Evolutionary conservation across 805 yeast genomes (phyloP).

Genomic region (Yamadazyma phyllophila): DNA sequence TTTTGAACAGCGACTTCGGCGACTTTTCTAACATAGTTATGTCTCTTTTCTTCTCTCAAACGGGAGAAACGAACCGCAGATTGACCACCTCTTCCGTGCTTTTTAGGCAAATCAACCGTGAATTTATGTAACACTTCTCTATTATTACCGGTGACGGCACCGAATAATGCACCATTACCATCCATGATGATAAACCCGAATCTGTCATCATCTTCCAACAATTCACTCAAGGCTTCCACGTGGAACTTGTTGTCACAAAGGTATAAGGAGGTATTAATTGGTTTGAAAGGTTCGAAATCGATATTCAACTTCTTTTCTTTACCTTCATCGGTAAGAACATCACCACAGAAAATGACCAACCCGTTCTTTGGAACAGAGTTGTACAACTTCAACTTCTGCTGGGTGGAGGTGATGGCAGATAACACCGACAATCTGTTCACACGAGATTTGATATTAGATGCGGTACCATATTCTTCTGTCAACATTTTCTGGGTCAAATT

Average conservation of each 20-base stretch:
- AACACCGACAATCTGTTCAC: slow-evolving; percentile 94
- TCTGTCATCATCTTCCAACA: slow-evolving; percentile 91
- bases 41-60: slow-evolving; percentile 98
- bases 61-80: slow-evolving; percentile 99
- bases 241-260: slow-evolving; percentile 98
- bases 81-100: slow-evolving; percentile 99
- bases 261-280: slow-evolving; percentile 93
- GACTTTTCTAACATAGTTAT: slow-evolving; percentile 95
- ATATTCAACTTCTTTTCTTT: slow-evolving; percentile 95
- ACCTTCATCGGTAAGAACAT: slow-evolving; percentile 94
- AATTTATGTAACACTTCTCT: slow-evolving; percentile 95
- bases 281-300: slow-evolving; percentile 98
- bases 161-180: slow-evolving; percentile 97
- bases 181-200: slow-evolving; percentile 99
- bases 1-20: slow-evolving; percentile 98
- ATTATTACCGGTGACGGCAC: slow-evolving; percentile 93
- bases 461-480: slow-evolving; percentile 98
- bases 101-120: slow-evolving; percentile 94
- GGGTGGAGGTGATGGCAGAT: slow-evolving; percentile 97
- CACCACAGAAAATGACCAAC: slow-evolving; percentile 96
- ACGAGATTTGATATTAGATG: slow-evolving; percentile 95
- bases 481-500: slow-evolving; percentile 84
- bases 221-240: slow-evolving; percentile 92
- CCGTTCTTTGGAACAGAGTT: slow-evolving; percentile 92
- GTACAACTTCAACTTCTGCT: slow-evolving; percentile 90